Conservation (phyloP, 1,284 basidiomycete species). For the Microstroma glucosiphilum region DNA sequence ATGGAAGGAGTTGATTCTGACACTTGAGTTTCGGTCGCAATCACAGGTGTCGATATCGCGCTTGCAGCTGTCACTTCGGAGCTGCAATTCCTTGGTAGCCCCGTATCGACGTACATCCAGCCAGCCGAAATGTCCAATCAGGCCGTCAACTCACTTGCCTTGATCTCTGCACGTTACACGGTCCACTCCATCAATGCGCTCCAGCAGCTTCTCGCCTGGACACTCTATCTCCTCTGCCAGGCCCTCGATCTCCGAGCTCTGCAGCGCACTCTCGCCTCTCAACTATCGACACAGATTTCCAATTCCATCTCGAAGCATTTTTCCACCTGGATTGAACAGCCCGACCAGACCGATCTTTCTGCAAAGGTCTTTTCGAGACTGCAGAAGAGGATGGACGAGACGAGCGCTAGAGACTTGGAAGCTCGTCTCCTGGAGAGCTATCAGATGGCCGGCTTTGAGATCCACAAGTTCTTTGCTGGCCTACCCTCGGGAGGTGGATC, state of each 20-base stretch:
- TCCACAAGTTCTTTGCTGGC: conserved; percentile 35
- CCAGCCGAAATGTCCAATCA: conserved; percentile 25
- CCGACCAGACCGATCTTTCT: conserved; percentile 25
- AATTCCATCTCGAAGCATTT: conserved; percentile 28
- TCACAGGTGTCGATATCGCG: conserved; percentile 63
- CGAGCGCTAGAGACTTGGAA: conserved; percentile 31
- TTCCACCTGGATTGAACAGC: conserved; percentile 36
- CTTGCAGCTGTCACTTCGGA: conserved; percentile 53
- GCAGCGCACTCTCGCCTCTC: conserved; percentile 25
- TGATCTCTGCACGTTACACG: conserved; percentile 22
- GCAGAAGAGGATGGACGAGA: conserved; percentile 37
- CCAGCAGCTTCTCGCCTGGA: conserved; percentile 39
- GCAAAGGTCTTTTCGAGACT: conserved; percentile 26
- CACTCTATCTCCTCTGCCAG: conserved; percentile 41
- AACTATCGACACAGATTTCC: conserved; percentile 24
- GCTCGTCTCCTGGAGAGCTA: conserved; percentile 38
- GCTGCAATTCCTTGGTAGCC: conserved; percentile 72
- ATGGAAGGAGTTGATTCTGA: background rate
- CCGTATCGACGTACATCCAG: conserved; percentile 75
- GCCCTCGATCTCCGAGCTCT: conserved; percentile 41
- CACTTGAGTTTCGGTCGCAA: background rate
- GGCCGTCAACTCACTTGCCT: conserved; percentile 20
- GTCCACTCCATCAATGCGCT: conserved; percentile 23
- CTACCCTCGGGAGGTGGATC: conserved; percentile 37
- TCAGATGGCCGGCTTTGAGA: conserved; percentile 21